These are phyloP conservation scores for Piper longum DNA, from an alignment of 164 flowering plant genomes.

Conservation along the genomic window DNA sequence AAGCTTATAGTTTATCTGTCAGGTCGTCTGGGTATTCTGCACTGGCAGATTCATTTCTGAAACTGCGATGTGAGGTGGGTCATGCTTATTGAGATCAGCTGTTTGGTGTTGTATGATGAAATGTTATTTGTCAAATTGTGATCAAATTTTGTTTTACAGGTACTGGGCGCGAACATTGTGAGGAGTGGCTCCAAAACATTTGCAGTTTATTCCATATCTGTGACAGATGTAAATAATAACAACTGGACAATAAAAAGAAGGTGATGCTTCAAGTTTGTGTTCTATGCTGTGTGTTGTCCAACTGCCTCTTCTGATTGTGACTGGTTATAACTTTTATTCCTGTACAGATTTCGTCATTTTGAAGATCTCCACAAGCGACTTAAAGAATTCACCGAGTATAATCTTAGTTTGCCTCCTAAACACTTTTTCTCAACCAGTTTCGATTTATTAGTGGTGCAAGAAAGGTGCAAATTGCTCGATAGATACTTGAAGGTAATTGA, in stretches of 20 bases:
- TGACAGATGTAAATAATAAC: slow-evolving; percentile 66
- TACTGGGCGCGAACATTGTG: slow-evolving; percentile 90
- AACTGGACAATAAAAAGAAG: slow-evolving; percentile 99
- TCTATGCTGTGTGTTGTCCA: slow-evolving; percentile 2
- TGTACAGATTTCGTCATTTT: slow-evolving; percentile 83
- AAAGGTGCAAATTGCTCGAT: slow-evolving; percentile 84
- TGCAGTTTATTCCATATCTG: slow-evolving; percentile 92
- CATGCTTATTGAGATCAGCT: background rate
- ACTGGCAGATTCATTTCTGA: slow-evolving; percentile 63
- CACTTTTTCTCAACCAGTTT: slow-evolving; percentile 87
- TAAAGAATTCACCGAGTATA: slow-evolving; percentile 74
- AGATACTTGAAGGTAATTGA: slow-evolving; percentile 64
- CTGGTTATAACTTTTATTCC: background rate
- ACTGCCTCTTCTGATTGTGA: background rate
- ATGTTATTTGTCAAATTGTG: slow-evolving; percentile 11
- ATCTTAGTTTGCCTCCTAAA: slow-evolving; percentile 96
- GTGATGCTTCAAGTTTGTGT: slow-evolving; percentile 23
- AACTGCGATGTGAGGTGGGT: slow-evolving; percentile 83
- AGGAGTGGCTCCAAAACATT: slow-evolving; percentile 77
- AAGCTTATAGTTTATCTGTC: slow-evolving; percentile 19
- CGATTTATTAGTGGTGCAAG: slow-evolving; percentile 70
- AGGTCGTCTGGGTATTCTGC: slow-evolving; percentile 30
- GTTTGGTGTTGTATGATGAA: slow-evolving; percentile 6
- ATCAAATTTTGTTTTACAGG: slow-evolving; percentile 43
- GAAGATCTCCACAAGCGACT: slow-evolving; percentile 94